Percentiles rank a stretch among this genome's conserved stretches.
phyloP scores from a whole-genome alignment of 225 moss, liverwort and hornwort genomes.

The Pseudisothecium myosuroides region DNA sequence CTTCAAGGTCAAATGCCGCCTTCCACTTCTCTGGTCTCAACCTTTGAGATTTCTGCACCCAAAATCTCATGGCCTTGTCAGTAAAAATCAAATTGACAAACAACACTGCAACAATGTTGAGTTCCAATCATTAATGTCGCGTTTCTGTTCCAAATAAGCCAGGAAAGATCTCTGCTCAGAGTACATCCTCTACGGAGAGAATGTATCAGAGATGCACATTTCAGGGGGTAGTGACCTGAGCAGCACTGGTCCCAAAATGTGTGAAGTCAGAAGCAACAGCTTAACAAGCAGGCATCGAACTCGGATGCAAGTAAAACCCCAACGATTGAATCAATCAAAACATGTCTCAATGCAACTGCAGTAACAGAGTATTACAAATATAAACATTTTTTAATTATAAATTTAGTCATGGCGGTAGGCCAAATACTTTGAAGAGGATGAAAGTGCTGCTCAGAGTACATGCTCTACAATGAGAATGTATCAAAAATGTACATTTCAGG shows the following conservation, averaged over 20 bases:
- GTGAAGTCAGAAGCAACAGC: not conserved
- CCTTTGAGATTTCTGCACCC: slow-evolving; percentile 47
- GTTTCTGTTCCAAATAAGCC: not conserved
- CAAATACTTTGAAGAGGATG: not conserved
- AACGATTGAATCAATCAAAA: not conserved
- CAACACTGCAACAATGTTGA: not conserved
- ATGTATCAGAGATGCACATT: not conserved
- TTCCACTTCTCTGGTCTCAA: slow-evolving; percentile 73
- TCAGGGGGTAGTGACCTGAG: not conserved
- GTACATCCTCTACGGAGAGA: not conserved
- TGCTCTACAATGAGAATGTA: not conserved
- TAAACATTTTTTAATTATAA: not conserved
- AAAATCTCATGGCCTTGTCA: not conserved
- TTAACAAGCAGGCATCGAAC: not conserved
- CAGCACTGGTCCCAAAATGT: not conserved
- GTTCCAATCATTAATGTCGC: not conserved
- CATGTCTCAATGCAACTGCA: not conserved
- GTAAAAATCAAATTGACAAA: not conserved
- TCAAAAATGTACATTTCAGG: not conserved
- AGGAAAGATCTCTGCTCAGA: not conserved
- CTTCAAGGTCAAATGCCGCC: slow-evolving; percentile 74
- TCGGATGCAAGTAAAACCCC: not conserved
- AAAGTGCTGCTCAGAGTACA: not conserved
- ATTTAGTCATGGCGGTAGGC: not conserved
- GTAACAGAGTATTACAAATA: not conserved